Base-by-base conservation (phyloP, 2,329 filamentous ascomycete species). In the Pyricularia pennisetigena region DNA sequence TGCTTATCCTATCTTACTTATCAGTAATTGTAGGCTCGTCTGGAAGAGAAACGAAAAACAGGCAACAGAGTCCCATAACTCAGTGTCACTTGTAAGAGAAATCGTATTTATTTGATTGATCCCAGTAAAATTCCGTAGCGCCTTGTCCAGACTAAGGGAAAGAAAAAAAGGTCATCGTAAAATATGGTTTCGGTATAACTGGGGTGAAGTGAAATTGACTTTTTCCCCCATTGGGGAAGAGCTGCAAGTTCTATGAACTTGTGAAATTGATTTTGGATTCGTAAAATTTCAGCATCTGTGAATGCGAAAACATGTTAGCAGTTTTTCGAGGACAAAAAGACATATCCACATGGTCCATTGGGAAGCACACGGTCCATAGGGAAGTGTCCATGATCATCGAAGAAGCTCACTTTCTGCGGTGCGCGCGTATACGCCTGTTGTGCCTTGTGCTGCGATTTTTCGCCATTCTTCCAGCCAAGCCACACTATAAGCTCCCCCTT, bases 401-500 rank as follows among this genome's bases (percentile, higher is more conserved):
- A n/a, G 20, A 29, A 30, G 7, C 79, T 68, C 76, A 90, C 90
- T 83, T 89, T 91, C 74, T 94, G 91, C 0, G 92, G 92, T 72
- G 90, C 93, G 72, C 92, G 89, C 73, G 88, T 84, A 73, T 94
- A 91, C 8, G 93, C 84, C 16, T 88, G 83, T 24, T 82, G 77
- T 20, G 91, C 87, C 10, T 86, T 83, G 73, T 94, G 91, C 74
- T 91, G 88, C 0, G 67, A 91, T 80, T 92, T 93, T 65, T 86
- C 82, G 9, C 87, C 88, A 70, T 90, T 88, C 72, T 88, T 89
- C 91, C 92, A 94, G 14, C 87, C 86, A 35, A 94, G 78, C 72
- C 89, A 92, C 0, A 90, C 90, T 35, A 87, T 82, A 16, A 92
- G 80, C 69, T 83, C 84, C 23, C 83, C 85, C 4, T 84, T 80